Base-by-base conservation (phyloP, 352 stramenopile species). In the Globisporangium orthogonon region DNA sequence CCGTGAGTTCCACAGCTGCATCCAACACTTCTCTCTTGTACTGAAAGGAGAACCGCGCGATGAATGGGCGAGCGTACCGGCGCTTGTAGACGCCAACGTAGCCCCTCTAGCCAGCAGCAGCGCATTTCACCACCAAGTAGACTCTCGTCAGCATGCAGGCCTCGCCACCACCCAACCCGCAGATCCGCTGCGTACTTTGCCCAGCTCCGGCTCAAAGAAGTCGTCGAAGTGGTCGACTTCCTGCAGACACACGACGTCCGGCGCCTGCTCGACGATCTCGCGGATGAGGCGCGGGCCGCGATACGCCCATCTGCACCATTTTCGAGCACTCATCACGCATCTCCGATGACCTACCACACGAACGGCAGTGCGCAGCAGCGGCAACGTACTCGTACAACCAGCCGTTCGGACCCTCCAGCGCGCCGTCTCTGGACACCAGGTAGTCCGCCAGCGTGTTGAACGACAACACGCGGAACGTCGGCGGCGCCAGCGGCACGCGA, bases 391-490 rank as follows among this genome's bases (percentile, higher is more conserved):
- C 62, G 60, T 78, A 83, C 68, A 86, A 83, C 62, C 62, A 69
- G 37, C 65, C 56, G n/a, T 61, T 58, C 3, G 76, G 67, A 3
- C 60, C 44, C 14, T 56, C 47, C 50, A 67, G 52, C 29, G 51
- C 57, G 1, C 52, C 56, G 30, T 73, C 65, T 11, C 70, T 64
- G 60, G 62, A 51, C 37, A 74, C 77, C 54, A 89, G 70, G 52
- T 89, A 89, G 50, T 89, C 78, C 86, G 45, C 23, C 44, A 89
- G 60, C n/a, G 86, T 78, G 51, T 89, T 89, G 67, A 86, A 87
- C 18, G 74, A 89, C 52, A 83, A 54, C 28, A 89, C 71, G 54
- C 79, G 79, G 58, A 89, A 87, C 48, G 74, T 80, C 39, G 62
- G 50, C 30, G 69, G 58, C 30, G 59, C 49, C 5, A 69, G 58